These are phyloP conservation scores for Xylariomycetidae sp. DNA, from an alignment of 2,329 filamentous ascomycete species.

Conservation along the genomic window DNA sequence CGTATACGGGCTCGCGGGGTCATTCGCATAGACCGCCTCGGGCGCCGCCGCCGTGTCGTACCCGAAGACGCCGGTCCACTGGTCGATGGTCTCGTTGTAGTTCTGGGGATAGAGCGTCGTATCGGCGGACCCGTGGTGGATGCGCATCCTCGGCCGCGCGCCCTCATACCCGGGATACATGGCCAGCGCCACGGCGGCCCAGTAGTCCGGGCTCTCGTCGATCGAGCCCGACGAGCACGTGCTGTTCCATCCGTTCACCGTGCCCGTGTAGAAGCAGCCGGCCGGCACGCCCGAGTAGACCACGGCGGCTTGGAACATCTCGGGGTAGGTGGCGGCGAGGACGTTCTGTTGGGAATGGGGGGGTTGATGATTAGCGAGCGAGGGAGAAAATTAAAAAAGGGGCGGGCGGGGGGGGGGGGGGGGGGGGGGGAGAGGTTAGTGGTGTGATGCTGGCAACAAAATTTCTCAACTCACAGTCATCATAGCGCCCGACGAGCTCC, in stretches of 20 bases:
- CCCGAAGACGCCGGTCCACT: constrained; percentile 36
- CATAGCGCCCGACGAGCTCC: constrained; percentile 44
- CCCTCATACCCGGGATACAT: constrained; percentile 32
- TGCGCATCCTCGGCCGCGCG: constrained; percentile 24
- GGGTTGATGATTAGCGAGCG: background rate
- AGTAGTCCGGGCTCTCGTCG: constrained; percentile 38
- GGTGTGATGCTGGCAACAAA: no score
- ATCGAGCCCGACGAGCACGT: constrained; percentile 45
- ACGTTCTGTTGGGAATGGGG: constrained; percentile 35
- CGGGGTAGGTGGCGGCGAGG: constrained; percentile 41
- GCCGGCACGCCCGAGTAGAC: constrained; percentile 40
- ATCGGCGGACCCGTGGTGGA: constrained; percentile 30
- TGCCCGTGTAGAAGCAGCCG: constrained; percentile 38
- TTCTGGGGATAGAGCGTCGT: constrained; percentile 24
- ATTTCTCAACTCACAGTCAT: constrained; percentile 42
- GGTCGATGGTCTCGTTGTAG: constrained; percentile 27
- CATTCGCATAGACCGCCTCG: constrained; percentile 8
- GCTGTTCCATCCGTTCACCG: constrained; percentile 43
- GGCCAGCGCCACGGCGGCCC: constrained; percentile 40
- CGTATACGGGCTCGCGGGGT: constrained; percentile 12
- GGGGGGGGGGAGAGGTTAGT: background rate
- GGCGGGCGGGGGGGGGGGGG: background rate
- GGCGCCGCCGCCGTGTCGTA: constrained; percentile 14
- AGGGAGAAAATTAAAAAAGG: background rate
- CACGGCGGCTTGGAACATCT: constrained; percentile 40